phyloP scores from a whole-genome alignment of 2,329 filamentous ascomycete species.

The Apiospora koreana region DNA sequence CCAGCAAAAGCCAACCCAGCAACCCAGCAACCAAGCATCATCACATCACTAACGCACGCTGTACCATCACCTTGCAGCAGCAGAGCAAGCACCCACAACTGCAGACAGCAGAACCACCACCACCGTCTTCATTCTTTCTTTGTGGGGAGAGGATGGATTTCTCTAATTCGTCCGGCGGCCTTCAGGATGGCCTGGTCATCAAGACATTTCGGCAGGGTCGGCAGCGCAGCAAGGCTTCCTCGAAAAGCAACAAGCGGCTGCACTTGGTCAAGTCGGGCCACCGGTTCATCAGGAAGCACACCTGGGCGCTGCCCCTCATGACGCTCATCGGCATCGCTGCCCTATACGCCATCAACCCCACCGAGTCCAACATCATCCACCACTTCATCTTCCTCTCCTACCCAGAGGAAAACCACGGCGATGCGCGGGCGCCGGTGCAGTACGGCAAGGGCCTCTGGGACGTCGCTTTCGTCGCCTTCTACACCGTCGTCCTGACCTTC shows the following conservation, averaged over 20 bases:
- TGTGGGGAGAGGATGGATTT: background rate
- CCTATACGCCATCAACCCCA: constrained; percentile 64
- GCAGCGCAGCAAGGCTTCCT: background rate
- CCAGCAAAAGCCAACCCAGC: background rate
- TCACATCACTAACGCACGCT: background rate
- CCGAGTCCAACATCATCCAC: constrained; percentile 63
- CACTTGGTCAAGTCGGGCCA: background rate
- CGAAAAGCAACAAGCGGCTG: background rate
- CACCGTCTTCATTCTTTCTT: background rate
- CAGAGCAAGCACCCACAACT: background rate
- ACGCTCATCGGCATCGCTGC: constrained; percentile 54
- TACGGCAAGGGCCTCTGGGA: constrained; percentile 73
- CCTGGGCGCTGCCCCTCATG: constrained; percentile 53
- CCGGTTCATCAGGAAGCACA: constrained; percentile 27
- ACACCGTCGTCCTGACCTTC: constrained; percentile 70
- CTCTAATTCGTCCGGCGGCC: background rate
- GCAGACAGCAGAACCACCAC: background rate
- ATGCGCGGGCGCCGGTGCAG: constrained; percentile 39
- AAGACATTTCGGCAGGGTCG: constrained; percentile 5
- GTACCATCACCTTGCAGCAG: background rate
- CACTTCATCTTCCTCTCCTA: constrained; percentile 72
- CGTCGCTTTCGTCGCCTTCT: constrained; percentile 71
- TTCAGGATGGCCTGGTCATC: background rate
- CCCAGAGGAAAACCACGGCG: constrained; percentile 39
- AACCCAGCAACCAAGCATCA: background rate